phyloP scores from a whole-genome alignment of 2,329 filamentous ascomycete genomes.

The Stagonosporopsis cucurbitacearum region DNA sequence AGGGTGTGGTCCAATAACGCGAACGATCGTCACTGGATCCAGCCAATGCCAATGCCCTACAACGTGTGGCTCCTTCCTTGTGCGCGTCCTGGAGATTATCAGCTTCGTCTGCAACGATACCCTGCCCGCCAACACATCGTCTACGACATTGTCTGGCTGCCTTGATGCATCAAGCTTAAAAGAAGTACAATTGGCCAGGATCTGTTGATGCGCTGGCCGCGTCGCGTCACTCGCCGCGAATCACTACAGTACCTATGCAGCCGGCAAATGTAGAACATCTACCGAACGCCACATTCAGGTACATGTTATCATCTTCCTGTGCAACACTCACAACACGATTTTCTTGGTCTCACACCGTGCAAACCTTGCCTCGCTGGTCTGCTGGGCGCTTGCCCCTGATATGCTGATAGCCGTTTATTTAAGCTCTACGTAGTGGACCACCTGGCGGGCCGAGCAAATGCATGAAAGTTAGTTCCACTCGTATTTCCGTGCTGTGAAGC shows the following conservation, averaged over 20 bases:
- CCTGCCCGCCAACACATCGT: conserved; percentile 17
- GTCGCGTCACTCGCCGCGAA: conserved; percentile 34
- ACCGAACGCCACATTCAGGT: conserved; percentile 18
- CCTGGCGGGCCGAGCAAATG: conserved; percentile 9
- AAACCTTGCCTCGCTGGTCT: neutral
- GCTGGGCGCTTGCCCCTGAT: conserved; percentile 12
- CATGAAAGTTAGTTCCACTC: conserved; percentile 16
- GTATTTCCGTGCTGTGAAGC: conserved; percentile 12
- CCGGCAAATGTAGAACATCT: conserved; percentile 7
- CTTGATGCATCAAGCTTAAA: conserved; percentile 3
- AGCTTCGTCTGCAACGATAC: conserved; percentile 7
- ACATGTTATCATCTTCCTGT: conserved; percentile 14
- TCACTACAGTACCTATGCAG: conserved; percentile 13
- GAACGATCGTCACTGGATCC: conserved; percentile 7
- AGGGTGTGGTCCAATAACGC: conserved; percentile 21
- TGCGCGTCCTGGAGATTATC: conserved; percentile 13
- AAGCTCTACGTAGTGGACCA: conserved; percentile 13
- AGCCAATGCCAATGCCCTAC: conserved; percentile 13
- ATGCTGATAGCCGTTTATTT: conserved; percentile 18
- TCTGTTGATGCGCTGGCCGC: conserved; percentile 32
- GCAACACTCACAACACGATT: conserved; percentile 6
- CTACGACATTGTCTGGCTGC: conserved; percentile 10
- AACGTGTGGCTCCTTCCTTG: conserved; percentile 16
- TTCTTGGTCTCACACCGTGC: conserved; percentile 1
- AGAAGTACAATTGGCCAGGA: conserved; percentile 22